Base-by-base conservation (phyloP, 768 basidiomycete genomes). In the Tylopilus sp. region DNA sequence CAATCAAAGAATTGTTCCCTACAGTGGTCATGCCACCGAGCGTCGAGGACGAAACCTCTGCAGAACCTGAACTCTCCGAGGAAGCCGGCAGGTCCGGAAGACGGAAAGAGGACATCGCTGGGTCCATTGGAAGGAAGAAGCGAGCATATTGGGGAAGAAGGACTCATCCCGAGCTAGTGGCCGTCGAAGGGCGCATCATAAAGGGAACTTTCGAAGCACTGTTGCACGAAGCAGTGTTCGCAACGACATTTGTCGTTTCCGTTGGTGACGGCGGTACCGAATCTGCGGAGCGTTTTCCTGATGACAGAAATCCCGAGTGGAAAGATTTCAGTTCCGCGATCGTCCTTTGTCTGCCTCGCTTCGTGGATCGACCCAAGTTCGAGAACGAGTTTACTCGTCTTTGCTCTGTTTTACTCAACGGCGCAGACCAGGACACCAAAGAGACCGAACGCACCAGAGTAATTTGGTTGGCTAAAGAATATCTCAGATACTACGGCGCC, bases 171-270 rank as follows among this genome's bases (percentile, higher is more conserved):
- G 81, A 89, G 57, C 67, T 91, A 21, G 69, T 79, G n/a, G 55
- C 73, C 46, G 62, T 51, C 30, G 69, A 73, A 50, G 67, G 56
- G 2, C 64, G 57, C 10, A 74, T 91, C 30, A 74, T 79, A 58
- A 83, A 79, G 44, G 91, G 90, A 12, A 83, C 82, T 0, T 78
- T 82, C 36, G 91, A 92, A 64, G 89, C 92, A 1, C 75, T 94
- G 6, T 70, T 86, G 0, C 91, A 95, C 60, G 92, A 93, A 68
- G 71, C 81, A 11, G 83, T 90, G 12, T 93, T 93, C 63, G 85
- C 79, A 12, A 91, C 89, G 1, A 82, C 81, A 13, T 89, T 86
- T 62, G 48, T 71, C 40, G 44, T 65, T 44, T 21, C 54, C 30
- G 33, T 50, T 36, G 30, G 44, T 26, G 61, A 64, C n/a, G 54